Conservation (phyloP, 345 rosid species). For the Citrus inodora region DNA sequence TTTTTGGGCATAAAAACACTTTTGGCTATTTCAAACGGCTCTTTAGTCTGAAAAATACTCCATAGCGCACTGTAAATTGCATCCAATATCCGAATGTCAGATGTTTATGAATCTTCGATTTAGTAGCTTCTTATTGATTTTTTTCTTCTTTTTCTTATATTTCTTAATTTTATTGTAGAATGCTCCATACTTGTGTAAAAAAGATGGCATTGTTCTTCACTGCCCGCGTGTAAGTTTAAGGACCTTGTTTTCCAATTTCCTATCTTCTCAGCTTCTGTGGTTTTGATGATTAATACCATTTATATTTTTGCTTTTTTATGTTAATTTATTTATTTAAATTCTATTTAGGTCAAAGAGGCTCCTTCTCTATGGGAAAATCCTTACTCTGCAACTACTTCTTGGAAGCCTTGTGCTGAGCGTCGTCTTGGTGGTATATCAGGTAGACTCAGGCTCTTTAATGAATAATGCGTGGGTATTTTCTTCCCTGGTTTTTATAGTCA, state of each 20-base stretch:
- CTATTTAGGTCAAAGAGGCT: conserved; percentile 73
- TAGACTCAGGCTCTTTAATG: conserved; percentile 8
- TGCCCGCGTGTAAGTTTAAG: conserved; percentile 77
- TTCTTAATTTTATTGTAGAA: conserved; percentile 40
- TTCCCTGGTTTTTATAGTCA: background rate
- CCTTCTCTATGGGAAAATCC: conserved; percentile 99
- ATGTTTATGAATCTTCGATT: background rate
- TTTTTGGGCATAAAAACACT: background rate
- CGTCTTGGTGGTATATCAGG: conserved; percentile 76
- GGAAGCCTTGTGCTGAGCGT: conserved; percentile 99
- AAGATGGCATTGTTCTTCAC: conserved; percentile 91
- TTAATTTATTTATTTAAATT: background rate
- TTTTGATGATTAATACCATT: background rate
- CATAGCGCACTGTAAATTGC: background rate
- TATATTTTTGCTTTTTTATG: conserved; percentile 12
- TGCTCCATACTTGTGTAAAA: conserved; percentile 86
- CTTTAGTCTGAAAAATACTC: background rate
- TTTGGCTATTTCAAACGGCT: background rate
- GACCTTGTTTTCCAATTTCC: conserved; percentile 1
- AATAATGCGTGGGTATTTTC: background rate
- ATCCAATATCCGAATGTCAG: background rate
- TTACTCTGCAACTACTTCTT: conserved; percentile 86
- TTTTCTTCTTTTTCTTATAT: background rate
- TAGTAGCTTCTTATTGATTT: background rate
- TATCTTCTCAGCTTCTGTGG: background rate